Base-by-base conservation (phyloP, 192 early-diverging fungal genomes). In the Backusella luteola region DNA sequence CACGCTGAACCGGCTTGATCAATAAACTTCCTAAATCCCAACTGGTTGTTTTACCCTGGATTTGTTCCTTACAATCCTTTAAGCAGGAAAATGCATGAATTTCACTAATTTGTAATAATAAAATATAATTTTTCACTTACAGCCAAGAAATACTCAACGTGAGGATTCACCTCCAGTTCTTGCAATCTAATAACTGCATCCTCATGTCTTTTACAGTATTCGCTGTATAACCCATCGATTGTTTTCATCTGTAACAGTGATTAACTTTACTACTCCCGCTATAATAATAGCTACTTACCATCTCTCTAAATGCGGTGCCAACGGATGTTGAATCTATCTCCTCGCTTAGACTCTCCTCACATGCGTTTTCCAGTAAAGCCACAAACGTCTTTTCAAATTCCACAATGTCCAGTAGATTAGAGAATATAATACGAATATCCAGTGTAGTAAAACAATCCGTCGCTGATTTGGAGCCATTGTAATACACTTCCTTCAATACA, bases 1-100 rank as follows among this genome's bases (percentile, higher is more conserved):
- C 94, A 32, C 96, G 89, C 79, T 98, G 96, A 14, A 98, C 95
- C 1, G 96, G 96, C 75, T 98, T 98, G 83, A 98, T 95, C 6
- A 98, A 83, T 78, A 98, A 83, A 72, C 90, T 92, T 2, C 92
- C 86, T 69, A 98, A 83, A 83, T 98, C 96, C 96, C 96, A 98
- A 71, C 93, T 93, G 32, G 87, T 90, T 15, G 96, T 96, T 75
- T 84, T 81, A 8, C 90, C 92, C 41, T 90, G 82, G 34, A 91
- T 84, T 74, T 89, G 74, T n/a, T 83, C 79, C 77, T 87, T 88
- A 59, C 89, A 89, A 3, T 17, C 42, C 75, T 76, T 26, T 3
- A 56, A 14, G 46, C 5, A 49, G n/a, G 15, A 36, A 80, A 66
- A 79, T 74, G 3, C 46, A 69, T 69, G 79, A 68, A 36, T 38